Evolutionary conservation across 2,329 filamentous ascomycete genomes (phyloP), one percentile per base, ranked within the genome.

Genomic region (Aspergillus cejpii): DNA sequence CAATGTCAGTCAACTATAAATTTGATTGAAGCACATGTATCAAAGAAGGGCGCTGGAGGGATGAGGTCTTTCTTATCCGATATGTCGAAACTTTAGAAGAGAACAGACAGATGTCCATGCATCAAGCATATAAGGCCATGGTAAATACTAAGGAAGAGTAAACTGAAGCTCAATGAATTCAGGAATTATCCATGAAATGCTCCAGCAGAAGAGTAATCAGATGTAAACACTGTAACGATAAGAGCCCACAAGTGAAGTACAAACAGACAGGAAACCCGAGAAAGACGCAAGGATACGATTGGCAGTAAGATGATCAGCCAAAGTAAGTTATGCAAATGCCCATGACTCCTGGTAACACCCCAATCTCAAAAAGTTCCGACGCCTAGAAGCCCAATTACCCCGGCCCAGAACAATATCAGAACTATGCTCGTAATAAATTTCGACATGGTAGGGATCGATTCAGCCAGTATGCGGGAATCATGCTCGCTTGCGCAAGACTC

Each of bases 401-500:
- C 15, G 11, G 7, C 3, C 28, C 28, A 17, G 31, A 20, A n/a
- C 8, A n/a, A 34, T 19, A 20, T 12, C 11, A 34, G 14, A 34
- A n/a, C 31, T 10, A 11, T 8, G 17, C 17, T 19, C 3, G 7
- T 20, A 19, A 20, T 5, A 6, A 34, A 17, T 34, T 19, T 15
- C 14, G 11, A 34, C 10, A 8, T 10, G 6, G n/a, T 15, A n/a
- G n/a, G n/a, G n/a, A 8, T 31, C n/a, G 6, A 31, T 14, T 4
- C 14, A 31, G 5, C 17, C 6, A 4, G 14, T 33, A 12, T 23
- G 45, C 17, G 20, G 11, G 15, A 7, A 37, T 51, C 62, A 69
- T 19, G 57, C 62, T 14, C 67, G 62, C 52, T 69, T 72, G 37
- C 70, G 66, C 47, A 73, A 53, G 10, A 67, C 63, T 40, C 70